These are phyloP conservation scores for Mycena chlorophos DNA, from an alignment of 768 basidiomycete species.

Conservation along the genomic window DNA sequence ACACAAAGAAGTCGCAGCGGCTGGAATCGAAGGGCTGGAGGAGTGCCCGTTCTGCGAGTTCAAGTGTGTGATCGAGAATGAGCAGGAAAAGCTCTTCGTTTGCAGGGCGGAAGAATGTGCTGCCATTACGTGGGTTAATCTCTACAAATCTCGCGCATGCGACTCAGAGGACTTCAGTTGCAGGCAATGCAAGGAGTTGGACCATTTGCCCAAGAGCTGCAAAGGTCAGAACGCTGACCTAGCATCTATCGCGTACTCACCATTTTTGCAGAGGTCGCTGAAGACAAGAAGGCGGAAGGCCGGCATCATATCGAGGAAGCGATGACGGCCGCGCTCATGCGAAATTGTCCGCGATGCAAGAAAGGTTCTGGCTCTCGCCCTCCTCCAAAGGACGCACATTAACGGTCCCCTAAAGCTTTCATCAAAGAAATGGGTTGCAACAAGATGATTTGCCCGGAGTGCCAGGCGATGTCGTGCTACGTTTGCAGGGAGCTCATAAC, in stretches of 20 bases:
- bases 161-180: conserved; percentile 47
- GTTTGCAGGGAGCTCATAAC: conserved; percentile 71
- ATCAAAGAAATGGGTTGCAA: conserved; percentile 89
- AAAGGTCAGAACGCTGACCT: conserved; percentile 50
- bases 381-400: background rate
- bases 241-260: conserved; percentile 8
- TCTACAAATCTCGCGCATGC: background rate
- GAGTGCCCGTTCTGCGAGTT: conserved; percentile 92
- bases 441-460: conserved; percentile 84
- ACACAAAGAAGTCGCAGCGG: conserved; percentile 76
- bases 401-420: conserved; percentile 52
- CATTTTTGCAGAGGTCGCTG: conserved; percentile 58
- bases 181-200: conserved; percentile 72
- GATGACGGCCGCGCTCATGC: conserved; percentile 87
- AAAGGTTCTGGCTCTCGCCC: conserved; percentile 60
- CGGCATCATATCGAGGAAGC: conserved; percentile 87
- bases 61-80: conserved; percentile 70
- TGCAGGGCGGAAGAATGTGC: conserved; percentile 66
- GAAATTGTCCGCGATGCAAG: conserved; percentile 83
- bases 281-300: conserved; percentile 72
- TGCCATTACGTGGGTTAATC: conserved; percentile 39
- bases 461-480: conserved; percentile 78
- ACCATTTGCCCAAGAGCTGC: conserved; percentile 81
- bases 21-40: conserved; percentile 77
- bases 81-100: conserved; percentile 63